phyloP scores from a whole-genome alignment of 768 basidiomycete species.

The Grammothele lineata region DNA sequence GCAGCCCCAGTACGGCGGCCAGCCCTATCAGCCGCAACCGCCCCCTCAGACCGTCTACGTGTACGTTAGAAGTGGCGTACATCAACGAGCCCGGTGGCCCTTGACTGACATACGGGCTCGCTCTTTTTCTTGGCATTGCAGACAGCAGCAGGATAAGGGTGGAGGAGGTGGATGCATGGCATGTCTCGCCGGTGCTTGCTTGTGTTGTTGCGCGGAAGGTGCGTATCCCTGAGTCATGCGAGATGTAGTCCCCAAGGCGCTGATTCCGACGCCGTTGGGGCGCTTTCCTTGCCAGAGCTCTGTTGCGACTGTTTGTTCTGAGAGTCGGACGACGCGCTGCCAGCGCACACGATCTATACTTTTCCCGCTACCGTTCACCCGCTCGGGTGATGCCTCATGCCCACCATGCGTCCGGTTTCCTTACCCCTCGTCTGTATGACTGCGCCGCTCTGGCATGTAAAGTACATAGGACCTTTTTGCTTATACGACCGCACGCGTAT shows the following conservation, averaged over 20 bases:
- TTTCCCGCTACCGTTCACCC: too few relatives aligned
- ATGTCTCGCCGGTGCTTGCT: constrained; percentile 57
- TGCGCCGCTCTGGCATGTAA: too few relatives aligned
- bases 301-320: constrained; percentile 71
- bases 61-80: constrained; percentile 42
- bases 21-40: constrained; percentile 52
- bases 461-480: too few relatives aligned
- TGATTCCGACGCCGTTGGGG: not conserved
- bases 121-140: constrained; percentile 19
- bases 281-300: constrained; percentile 43
- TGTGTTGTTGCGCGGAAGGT: constrained; percentile 79
- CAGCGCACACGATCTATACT: too few relatives aligned
- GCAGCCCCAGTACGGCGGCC: constrained; percentile 29
- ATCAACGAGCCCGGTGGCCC: not conserved
- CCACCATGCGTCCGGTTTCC: too few relatives aligned
- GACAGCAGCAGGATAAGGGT: constrained; percentile 52
- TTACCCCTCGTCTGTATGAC: too few relatives aligned
- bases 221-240: constrained; percentile 22
- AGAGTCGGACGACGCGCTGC: constrained; percentile 7
- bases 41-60: constrained; percentile 81
- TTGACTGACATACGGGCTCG: constrained; percentile 17
- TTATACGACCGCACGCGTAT: too few relatives aligned
- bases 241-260: too few relatives aligned
- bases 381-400: too few relatives aligned
- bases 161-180: constrained; percentile 51